A percentile compares a stretch with the other conserved stretches of the same genome.
phyloP scores from a whole-genome alignment of 176 grass and related monocot genomes.

The Panicum miliaceum region DNA sequence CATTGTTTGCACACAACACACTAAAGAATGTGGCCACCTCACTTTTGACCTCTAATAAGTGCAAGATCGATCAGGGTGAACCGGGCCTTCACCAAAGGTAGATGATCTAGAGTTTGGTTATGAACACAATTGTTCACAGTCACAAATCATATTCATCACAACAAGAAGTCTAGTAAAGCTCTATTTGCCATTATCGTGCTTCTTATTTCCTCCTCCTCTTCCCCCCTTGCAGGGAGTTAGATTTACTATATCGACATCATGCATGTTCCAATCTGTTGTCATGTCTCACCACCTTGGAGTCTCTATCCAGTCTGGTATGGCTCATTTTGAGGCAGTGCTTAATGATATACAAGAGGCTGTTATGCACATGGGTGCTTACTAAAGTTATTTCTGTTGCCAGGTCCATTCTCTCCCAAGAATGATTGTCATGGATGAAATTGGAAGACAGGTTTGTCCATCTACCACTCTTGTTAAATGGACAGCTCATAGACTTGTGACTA shows the following conservation, averaged over 20 bases:
- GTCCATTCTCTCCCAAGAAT: conserved; percentile 92
- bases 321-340: conserved; percentile 8
- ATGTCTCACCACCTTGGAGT: conserved; percentile 86
- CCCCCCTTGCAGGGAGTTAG: conserved; percentile 83
- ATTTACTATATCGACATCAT: conserved; percentile 90
- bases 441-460: conserved; percentile 74
- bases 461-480: conserved; percentile 22
- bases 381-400: conserved; percentile 52
- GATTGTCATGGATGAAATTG: conserved; percentile 99
- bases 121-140: background rate
- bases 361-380: conserved; percentile 10
- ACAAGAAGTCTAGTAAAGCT: background rate
- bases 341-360: conserved; percentile 31
- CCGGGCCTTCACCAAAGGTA: background rate
- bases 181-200: background rate
- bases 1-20: background rate
- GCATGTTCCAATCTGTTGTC: conserved; percentile 86
- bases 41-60: background rate
- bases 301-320: conserved; percentile 91
- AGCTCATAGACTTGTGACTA: background rate
- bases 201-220: background rate
- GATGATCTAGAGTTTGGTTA: background rate
- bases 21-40: background rate
- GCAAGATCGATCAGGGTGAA: background rate
- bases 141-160: background rate